Evolutionary conservation across 768 basidiomycete species (phyloP).

Genomic region (Lactarius sp.): DNA sequence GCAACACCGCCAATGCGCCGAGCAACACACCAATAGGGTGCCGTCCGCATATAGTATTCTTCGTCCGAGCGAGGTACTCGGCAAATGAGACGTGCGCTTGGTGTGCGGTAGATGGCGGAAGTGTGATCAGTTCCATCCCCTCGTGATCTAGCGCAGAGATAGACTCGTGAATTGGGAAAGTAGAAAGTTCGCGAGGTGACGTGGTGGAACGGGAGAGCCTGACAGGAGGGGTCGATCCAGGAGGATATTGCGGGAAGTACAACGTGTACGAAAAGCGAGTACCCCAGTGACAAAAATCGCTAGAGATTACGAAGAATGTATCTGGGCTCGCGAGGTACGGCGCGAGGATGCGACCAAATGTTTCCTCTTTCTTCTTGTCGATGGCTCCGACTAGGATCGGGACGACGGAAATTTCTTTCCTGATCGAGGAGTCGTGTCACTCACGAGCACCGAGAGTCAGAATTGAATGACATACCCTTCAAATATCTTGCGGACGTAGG

Average conservation of each 20-base stretch:
- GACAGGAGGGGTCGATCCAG: conserved; percentile 42
- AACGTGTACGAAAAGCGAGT: conserved; percentile 81
- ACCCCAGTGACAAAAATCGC: conserved; percentile 99
- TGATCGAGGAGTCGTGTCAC: conserved; percentile 30
- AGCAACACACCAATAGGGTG: conserved; percentile 93
- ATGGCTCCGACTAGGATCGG: conserved; percentile 89
- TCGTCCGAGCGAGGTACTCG: conserved; percentile 62
- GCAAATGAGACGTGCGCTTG: conserved; percentile 60
- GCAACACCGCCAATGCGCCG: conserved; percentile 62
- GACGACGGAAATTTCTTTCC: conserved; percentile 73
- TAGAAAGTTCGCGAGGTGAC: conserved; percentile 36
- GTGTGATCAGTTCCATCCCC: conserved; percentile 68
- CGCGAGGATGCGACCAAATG: conserved; percentile 67
- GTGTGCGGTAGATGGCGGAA: conserved; percentile 48
- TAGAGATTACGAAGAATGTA: conserved; percentile 87
- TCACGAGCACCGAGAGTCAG: not conserved
- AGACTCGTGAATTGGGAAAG: conserved; percentile 73
- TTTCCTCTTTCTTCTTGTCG: conserved; percentile 49
- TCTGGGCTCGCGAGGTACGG: conserved; percentile 73
- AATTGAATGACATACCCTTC: conserved; percentile 50
- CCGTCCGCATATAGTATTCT: conserved; percentile 96
- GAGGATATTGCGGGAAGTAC: conserved; percentile 68
- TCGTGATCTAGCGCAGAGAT: conserved; percentile 83
- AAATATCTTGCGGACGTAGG: conserved; percentile 83
- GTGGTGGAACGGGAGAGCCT: conserved; percentile 44